These are phyloP conservation scores for Gracilariopsis chorda DNA, from an alignment of 23 red algal genomes.

Conservation along the genomic window DNA sequence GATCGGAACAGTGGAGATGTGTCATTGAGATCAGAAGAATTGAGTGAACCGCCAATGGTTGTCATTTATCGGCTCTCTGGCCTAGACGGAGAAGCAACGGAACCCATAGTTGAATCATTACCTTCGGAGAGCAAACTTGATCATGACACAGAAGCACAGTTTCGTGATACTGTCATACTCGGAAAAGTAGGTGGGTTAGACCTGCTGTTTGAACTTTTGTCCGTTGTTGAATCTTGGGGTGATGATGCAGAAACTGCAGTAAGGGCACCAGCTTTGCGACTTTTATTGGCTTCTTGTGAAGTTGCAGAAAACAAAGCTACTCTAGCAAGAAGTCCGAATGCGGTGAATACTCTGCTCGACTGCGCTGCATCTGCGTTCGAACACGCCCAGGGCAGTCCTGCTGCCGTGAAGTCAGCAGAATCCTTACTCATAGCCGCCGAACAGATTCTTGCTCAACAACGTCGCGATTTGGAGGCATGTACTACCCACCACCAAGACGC, in stretches of 20 bases:
- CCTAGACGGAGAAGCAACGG: slow-evolving; percentile 80
- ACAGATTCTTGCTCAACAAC: slow-evolving; percentile 33
- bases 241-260: slow-evolving; percentile 50
- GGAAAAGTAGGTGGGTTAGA: slow-evolving; percentile 36
- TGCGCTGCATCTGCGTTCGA: slow-evolving; percentile 56
- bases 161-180: slow-evolving; percentile 24
- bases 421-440: slow-evolving; percentile 37
- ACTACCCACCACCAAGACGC: not conserved
- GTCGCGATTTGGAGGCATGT: not conserved
- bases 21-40: not conserved
- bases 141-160: not conserved
- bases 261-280: slow-evolving; percentile 18
- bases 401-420: slow-evolving; percentile 37
- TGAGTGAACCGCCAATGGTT: slow-evolving; percentile 43
- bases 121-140: not conserved
- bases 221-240: slow-evolving; percentile 28
- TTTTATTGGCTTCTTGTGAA: slow-evolving; percentile 51
- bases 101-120: slow-evolving; percentile 52
- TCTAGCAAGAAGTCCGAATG: slow-evolving; percentile 37
- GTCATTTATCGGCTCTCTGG: slow-evolving; percentile 65
- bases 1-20: not conserved
- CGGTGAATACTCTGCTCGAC: slow-evolving; percentile 45
- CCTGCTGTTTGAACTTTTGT: slow-evolving; percentile 34
- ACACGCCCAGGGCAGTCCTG: slow-evolving; percentile 13
- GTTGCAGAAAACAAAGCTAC: slow-evolving; percentile 10